These are phyloP conservation scores for Laburnicola sp. DNA, from an alignment of 2,329 filamentous ascomycete species.

Conservation along the genomic window DNA sequence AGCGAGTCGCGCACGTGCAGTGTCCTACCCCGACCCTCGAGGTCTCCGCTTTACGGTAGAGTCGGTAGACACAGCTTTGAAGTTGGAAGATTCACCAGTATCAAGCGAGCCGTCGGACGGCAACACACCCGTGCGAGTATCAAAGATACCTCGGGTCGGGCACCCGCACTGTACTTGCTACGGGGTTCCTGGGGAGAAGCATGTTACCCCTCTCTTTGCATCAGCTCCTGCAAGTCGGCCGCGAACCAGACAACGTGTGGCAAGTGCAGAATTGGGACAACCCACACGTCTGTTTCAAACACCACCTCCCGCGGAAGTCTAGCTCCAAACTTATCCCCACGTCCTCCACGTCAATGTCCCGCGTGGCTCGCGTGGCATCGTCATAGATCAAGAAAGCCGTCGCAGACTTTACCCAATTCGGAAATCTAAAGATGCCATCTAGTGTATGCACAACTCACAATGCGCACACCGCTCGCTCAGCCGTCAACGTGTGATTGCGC, in stretches of 20 bases:
- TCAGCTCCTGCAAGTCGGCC: constrained; percentile 1
- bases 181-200: too few relatives aligned
- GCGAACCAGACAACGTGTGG: constrained; percentile 13
- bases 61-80: too few relatives aligned
- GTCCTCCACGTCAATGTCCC: constrained; percentile 1
- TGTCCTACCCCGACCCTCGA: too few relatives aligned
- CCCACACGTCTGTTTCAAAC: neutral
- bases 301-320: constrained; percentile 4
- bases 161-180: too few relatives aligned
- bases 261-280: constrained; percentile 2
- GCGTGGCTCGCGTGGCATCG: constrained; percentile 6
- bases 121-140: too few relatives aligned
- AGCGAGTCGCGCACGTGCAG: neutral
- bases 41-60: too few relatives aligned
- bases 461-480: constrained; percentile 12
- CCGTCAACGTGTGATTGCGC: neutral
- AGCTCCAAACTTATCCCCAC: constrained; percentile 9
- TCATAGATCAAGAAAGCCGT: neutral
- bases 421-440: neutral
- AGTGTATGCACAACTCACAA: constrained; percentile 2
- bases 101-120: too few relatives aligned
- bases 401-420: neutral
- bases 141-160: too few relatives aligned
- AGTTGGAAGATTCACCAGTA: too few relatives aligned
- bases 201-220: neutral